A percentile compares a stretch with the other conserved stretches of the same genome.
phyloP scores from a whole-genome alignment of 352 stramenopile genomes.

The Aphanomyces cochlioides region DNA sequence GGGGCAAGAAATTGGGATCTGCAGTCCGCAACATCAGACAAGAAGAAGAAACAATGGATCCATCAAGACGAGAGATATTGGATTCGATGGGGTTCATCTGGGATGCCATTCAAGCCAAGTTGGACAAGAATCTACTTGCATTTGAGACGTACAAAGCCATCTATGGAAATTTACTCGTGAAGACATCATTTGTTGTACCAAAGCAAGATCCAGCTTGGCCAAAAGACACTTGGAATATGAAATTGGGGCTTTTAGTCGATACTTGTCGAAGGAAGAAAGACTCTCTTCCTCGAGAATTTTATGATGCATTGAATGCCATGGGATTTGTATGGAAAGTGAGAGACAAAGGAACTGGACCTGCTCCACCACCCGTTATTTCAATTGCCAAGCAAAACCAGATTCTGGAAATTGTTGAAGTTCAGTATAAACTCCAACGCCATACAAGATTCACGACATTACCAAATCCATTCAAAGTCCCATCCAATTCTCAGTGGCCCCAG shows the following conservation, averaged over 20 bases:
- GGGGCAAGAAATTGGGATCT: background rate
- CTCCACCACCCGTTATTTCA: background rate
- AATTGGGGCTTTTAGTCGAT: background rate
- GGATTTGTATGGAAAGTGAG: conserved; percentile 7
- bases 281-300: background rate
- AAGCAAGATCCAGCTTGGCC: background rate
- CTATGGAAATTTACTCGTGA: background rate
- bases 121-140: background rate
- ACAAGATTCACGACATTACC: background rate
- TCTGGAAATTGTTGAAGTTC: background rate
- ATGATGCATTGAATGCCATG: background rate
- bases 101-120: conserved; percentile 4
- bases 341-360: background rate
- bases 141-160: conserved; percentile 2
- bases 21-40: background rate
- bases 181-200: background rate
- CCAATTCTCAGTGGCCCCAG: background rate
- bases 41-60: background rate
- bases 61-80: conserved; percentile 1
- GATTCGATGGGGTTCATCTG: conserved; percentile 1
- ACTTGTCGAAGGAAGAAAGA: background rate
- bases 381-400: background rate
- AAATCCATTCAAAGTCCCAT: background rate
- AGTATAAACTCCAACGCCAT: background rate
- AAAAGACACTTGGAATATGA: background rate